Percentiles rank a stretch among this genome's conserved stretches.
Evolutionary conservation across 73 alveolate species (phyloP).

Genomic region (Tetrahymena malaccensis): DNA sequence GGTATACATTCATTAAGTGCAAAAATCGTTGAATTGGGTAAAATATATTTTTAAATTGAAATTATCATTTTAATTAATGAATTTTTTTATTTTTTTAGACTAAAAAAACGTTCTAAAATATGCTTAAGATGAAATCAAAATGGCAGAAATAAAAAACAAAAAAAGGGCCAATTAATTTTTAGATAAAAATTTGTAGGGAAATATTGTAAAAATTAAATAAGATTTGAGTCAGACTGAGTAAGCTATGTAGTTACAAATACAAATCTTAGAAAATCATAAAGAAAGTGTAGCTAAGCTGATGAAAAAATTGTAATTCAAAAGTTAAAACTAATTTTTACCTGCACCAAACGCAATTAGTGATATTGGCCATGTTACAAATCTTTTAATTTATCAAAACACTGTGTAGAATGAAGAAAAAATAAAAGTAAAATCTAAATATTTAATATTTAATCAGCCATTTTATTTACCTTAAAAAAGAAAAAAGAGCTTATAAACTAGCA

Average conservation of each 20-base stretch:
- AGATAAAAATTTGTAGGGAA: background rate
- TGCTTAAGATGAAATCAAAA: background rate
- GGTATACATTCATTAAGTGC: background rate
- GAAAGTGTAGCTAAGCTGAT: background rate
- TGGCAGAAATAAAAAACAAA: background rate
- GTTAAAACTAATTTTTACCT: background rate
- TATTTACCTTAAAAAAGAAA: background rate
- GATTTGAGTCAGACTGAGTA: background rate
- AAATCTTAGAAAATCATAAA: background rate
- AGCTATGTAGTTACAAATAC: background rate
- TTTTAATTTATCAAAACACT: background rate
- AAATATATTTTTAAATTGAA: background rate
- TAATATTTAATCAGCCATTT: background rate
- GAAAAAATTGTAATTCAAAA: background rate
- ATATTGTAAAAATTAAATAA: background rate
- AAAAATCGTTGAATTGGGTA: background rate
- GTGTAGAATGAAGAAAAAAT: background rate
- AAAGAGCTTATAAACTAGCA: background rate
- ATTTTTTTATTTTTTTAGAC: background rate
- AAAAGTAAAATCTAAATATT: background rate
- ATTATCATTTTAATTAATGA: background rate
- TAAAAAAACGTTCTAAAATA: background rate
- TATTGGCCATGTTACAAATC: background rate
- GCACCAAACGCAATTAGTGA: background rate
- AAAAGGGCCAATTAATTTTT: background rate